These are phyloP conservation scores for Neolentinus lepideus DNA, from an alignment of 1,284 basidiomycete species.

Conservation along the genomic window DNA sequence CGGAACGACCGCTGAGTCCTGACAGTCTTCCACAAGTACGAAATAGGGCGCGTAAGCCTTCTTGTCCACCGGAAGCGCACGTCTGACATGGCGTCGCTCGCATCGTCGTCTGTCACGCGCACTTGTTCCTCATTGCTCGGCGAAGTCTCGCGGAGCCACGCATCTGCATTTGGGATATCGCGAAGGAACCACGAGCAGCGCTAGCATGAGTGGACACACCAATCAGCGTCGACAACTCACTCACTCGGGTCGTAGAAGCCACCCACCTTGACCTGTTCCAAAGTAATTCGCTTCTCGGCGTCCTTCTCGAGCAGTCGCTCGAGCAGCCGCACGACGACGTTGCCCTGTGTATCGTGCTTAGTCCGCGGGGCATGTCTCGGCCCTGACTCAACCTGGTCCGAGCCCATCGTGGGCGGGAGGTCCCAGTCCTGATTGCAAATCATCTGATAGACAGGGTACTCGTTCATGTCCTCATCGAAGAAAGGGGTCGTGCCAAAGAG, in stretches of 20 bases:
- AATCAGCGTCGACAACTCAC: conserved; percentile 6
- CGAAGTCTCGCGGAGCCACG: conserved; percentile 79
- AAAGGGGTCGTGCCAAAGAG: conserved; percentile 82
- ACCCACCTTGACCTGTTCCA: conserved; percentile 82
- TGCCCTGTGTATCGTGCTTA: conserved; percentile 38
- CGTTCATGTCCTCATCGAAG: conserved; percentile 54
- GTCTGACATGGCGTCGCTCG: conserved; percentile 66
- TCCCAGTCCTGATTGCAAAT: conserved; percentile 80
- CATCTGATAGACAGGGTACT: conserved; percentile 80
- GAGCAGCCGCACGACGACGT: conserved; percentile 67
- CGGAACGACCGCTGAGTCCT: conserved; percentile 30
- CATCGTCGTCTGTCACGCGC: conserved; percentile 76
- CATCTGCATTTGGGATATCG: conserved; percentile 62
- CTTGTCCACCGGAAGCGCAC: conserved; percentile 50
- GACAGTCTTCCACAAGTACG: conserved; percentile 38
- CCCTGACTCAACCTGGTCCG: conserved; percentile 59
- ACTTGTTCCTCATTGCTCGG: conserved; percentile 52
- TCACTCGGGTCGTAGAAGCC: conserved; percentile 3
- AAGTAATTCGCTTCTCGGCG: conserved; percentile 67
- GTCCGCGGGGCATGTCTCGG: conserved; percentile 23
- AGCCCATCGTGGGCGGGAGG: conserved; percentile 69
- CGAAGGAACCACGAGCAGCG: conserved; percentile 71
- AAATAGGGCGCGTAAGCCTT: conserved; percentile 34
- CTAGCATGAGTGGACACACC: conserved; percentile 25
- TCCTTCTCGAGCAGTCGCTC: conserved; percentile 82